Conservation (phyloP, 345 rosid genomes). For the Camelina laxa region DNA sequence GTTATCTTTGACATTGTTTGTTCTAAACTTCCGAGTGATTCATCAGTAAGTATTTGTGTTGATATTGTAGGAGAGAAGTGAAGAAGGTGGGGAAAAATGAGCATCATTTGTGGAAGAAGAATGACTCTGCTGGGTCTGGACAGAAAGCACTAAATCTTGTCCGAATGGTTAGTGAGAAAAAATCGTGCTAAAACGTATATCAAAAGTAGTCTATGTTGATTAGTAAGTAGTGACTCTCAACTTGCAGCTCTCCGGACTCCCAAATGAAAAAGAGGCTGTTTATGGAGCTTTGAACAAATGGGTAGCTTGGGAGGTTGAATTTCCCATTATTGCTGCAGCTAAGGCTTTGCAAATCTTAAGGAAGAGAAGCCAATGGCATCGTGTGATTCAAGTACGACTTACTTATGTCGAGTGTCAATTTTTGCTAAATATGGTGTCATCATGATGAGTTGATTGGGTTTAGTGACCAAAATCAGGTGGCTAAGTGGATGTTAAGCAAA, state of each 20-base stretch:
- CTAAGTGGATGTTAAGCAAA: constrained; percentile 96
- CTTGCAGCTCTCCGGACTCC: constrained; percentile 72
- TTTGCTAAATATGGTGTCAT: not conserved
- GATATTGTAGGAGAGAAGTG: constrained; percentile 48
- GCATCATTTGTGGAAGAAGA: constrained; percentile 81
- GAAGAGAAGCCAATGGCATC: constrained; percentile 73
- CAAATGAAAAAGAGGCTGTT: constrained; percentile 79
- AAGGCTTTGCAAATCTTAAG: constrained; percentile 70
- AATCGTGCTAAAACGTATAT: not conserved
- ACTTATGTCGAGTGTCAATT: constrained; percentile 5
- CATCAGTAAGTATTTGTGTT: constrained; percentile 11
- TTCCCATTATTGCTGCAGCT: constrained; percentile 77
- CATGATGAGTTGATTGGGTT: constrained; percentile 17
- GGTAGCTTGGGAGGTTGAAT: constrained; percentile 88
- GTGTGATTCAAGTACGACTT: constrained; percentile 72
- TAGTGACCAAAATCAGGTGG: constrained; percentile 54
- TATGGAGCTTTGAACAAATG: constrained; percentile 85
- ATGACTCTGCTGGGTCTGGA: constrained; percentile 81
- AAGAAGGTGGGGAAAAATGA: constrained; percentile 58
- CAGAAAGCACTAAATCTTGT: constrained; percentile 74
- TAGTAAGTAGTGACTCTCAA: constrained; percentile 22
- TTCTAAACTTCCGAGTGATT: constrained; percentile 13
- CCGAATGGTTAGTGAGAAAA: constrained; percentile 56
- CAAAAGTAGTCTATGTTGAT: not conserved
- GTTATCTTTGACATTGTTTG: constrained; percentile 19